Evolutionary conservation across 768 basidiomycete genomes (phyloP), one percentile per base, ranked within the genome.

Genomic region (Russula lepida): DNA sequence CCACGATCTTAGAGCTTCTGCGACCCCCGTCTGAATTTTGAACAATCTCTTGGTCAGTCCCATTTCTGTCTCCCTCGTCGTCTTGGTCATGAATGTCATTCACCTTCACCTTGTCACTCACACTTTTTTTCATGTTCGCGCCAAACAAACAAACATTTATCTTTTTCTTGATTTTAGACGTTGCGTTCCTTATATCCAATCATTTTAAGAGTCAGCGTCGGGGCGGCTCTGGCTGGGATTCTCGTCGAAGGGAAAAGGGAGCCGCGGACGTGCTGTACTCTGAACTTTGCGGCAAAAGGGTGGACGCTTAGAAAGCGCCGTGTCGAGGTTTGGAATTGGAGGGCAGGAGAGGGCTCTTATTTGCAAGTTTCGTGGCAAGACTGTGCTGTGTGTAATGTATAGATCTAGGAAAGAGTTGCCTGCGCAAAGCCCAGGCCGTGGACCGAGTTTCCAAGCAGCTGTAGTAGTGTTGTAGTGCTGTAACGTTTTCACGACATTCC

Each of bases 11-110:
- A 58, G 58, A 90, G 88, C 85, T 95, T 95, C 75, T 98, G 95
- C 70, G 95, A 98, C 75, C 95, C 94, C 2, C 76, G 95, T 48
- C 74, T 98, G 64, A 95, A 97, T 71, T 93, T 93, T 67, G 94
- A 95, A 73, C 94, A 95, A 72, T 88, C 87, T 48, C 79, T 98
- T n/a, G 92, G 92, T 92, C 66, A 63, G 84, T 76, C 15, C 23
- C 33, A 6, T 46, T 21, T 25, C n/a, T 19, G 8, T 33, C 25
- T 2, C 9, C 13, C 9, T 43, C 13, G 2, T 13, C 25, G 11
- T 37, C n/a, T 43, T 41, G 21, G 13, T 8, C 11, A 12, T 28
- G n/a, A n/a, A n/a, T n/a, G n/a, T n/a, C n/a, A n/a, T n/a, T n/a
- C n/a, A n/a, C n/a, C n/a, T n/a, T n/a, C n/a, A 12, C 25, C 15